These are phyloP conservation scores for Cyberlindnera sargentensis DNA, from an alignment of 805 yeast genomes.

Conservation along the genomic window DNA sequence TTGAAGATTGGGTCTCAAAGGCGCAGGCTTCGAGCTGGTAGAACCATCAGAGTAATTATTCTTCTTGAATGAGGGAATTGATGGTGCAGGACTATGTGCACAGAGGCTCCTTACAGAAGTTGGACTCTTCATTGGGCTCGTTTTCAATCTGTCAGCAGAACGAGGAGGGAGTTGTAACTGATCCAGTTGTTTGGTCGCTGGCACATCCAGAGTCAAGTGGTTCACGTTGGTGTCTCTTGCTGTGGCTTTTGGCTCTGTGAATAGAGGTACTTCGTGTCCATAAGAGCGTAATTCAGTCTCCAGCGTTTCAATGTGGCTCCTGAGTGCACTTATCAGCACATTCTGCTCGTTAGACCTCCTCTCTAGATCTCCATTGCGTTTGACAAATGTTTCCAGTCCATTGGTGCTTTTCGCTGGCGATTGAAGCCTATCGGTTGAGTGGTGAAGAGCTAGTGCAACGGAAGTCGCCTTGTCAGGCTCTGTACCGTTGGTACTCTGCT, in stretches of 20 bases:
- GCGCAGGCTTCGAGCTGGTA: no score
- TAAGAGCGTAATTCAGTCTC: slow-evolving; percentile 8
- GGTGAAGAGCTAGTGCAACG: neutral
- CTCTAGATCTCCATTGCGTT: slow-evolving; percentile 15
- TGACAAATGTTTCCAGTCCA: slow-evolving; percentile 7
- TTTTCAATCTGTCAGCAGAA: slow-evolving; percentile 29
- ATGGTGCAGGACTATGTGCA: neutral
- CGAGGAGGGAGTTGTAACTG: slow-evolving; percentile 29
- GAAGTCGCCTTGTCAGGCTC: neutral
- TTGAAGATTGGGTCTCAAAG: neutral
- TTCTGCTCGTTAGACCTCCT: slow-evolving; percentile 12
- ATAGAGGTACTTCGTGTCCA: slow-evolving; percentile 8
- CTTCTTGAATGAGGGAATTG: neutral
- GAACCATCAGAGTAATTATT: neutral
- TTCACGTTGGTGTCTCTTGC: slow-evolving; percentile 6
- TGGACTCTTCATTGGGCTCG: slow-evolving; percentile 4
- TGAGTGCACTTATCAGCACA: slow-evolving; percentile 9
- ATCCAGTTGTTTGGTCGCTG: slow-evolving; percentile 2
- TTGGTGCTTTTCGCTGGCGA: slow-evolving; percentile 5
- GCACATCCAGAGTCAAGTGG: slow-evolving; percentile 1
- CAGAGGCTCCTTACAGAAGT: neutral
- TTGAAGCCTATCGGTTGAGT: slow-evolving; percentile 6
- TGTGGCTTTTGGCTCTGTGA: slow-evolving; percentile 5
- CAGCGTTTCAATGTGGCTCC: slow-evolving; percentile 11
- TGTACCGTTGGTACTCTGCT: slow-evolving; percentile 7